Evolutionary conservation across 768 basidiomycete species (phyloP).

Genomic region (Psilocybe cubensis): DNA sequence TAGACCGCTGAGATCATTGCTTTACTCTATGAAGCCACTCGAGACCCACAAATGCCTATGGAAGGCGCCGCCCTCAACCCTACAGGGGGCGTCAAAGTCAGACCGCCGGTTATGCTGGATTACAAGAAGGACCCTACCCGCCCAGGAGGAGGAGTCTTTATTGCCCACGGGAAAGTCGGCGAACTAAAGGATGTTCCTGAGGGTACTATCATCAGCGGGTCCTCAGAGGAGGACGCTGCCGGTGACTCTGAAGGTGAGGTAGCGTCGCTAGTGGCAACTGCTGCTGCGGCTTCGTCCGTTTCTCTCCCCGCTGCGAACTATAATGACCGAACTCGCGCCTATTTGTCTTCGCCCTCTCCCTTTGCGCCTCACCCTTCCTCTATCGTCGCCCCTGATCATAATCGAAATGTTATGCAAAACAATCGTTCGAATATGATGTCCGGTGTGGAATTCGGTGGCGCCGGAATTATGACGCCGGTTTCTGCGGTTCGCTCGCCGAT

Average conservation of each 20-base stretch:
- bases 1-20: slow-evolving; percentile 94
- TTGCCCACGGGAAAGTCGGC: slow-evolving; percentile 58
- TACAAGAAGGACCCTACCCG: slow-evolving; percentile 81
- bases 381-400: background rate
- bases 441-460: slow-evolving; percentile 4
- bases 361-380: slow-evolving; percentile 31
- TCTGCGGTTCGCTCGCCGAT: slow-evolving; percentile 33
- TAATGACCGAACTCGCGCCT: slow-evolving; percentile 40
- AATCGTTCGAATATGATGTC: background rate
- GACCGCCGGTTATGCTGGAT: slow-evolving; percentile 58
- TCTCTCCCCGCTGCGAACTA: slow-evolving; percentile 29
- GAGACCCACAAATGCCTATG: slow-evolving; percentile 57
- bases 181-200: slow-evolving; percentile 58
- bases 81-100: slow-evolving; percentile 66
- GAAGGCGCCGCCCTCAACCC: slow-evolving; percentile 78
- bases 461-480: slow-evolving; percentile 18
- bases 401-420: too few relatives aligned
- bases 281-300: slow-evolving; percentile 28
- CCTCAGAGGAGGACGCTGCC: slow-evolving; percentile 46
- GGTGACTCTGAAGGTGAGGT: slow-evolving; percentile 51
- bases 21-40: slow-evolving; percentile 92
- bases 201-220: slow-evolving; percentile 55
- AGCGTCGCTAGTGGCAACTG: slow-evolving; percentile 28
- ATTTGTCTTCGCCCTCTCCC: slow-evolving; percentile 35
- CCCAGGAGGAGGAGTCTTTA: slow-evolving; percentile 87